These are phyloP conservation scores for Hypoxylon intermedium DNA, from an alignment of 495 filamentous ascomycete genomes.

Conservation along the genomic window DNA sequence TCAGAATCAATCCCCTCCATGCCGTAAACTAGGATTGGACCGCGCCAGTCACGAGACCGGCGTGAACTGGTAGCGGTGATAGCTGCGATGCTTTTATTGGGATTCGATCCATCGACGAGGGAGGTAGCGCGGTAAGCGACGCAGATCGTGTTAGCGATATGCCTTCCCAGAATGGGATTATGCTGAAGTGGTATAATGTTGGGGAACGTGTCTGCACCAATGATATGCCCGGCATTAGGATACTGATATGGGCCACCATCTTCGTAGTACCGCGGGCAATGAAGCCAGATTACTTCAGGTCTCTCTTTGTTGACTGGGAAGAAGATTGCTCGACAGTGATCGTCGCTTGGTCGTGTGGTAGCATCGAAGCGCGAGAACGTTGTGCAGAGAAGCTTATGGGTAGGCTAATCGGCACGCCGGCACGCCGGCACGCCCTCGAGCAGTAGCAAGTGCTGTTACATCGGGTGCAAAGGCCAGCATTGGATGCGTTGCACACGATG, in stretches of 20 bases:
- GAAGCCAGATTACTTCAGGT: conserved; percentile 42
- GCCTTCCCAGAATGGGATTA: conserved; percentile 1
- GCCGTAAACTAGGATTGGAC: conserved; percentile 34
- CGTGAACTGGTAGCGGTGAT: conserved; percentile 17
- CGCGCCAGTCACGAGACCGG: conserved; percentile 27
- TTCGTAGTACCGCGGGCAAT: conserved; percentile 12
- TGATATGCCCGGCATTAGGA: conserved; percentile 10
- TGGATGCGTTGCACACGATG: conserved; percentile 17
- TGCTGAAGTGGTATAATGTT: not conserved
- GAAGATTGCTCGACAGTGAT: conserved; percentile 38
- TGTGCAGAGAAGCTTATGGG: conserved; percentile 43
- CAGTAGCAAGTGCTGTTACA: conserved; percentile 37
- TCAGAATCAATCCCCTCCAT: conserved; percentile 15
- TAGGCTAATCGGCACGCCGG: conserved; percentile 38
- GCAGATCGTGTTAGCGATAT: conserved; percentile 8
- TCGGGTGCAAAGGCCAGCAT: conserved; percentile 10
- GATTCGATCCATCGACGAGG: conserved; percentile 34
- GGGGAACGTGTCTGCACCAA: conserved; percentile 3
- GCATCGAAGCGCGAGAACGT: conserved; percentile 24
- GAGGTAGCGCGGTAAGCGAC: conserved; percentile 23
- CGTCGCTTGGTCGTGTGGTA: conserved; percentile 18
- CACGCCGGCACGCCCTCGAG: conserved; percentile 39
- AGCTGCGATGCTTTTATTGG: conserved; percentile 27
- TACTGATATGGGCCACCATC: conserved; percentile 9
- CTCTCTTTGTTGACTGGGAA: conserved; percentile 32